phyloP scores from a whole-genome alignment of 106 monocot species.

The Vanilla planifolia region DNA sequence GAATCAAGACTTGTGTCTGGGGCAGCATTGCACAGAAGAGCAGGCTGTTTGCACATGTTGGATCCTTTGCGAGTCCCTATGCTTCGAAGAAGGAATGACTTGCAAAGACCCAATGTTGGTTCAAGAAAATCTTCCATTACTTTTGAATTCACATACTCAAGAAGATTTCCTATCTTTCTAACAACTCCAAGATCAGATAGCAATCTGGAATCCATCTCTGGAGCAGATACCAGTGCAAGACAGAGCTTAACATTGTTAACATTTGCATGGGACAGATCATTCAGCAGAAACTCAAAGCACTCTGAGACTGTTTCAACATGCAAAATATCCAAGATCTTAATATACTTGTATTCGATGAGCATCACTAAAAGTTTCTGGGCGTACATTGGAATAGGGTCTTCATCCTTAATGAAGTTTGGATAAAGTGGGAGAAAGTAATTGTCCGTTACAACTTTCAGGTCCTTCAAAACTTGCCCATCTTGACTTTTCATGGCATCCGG shows the following conservation, averaged over 20 bases:
- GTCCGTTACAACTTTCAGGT: constrained; percentile 52
- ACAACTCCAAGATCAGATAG: constrained; percentile 71
- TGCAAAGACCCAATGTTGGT: constrained; percentile 84
- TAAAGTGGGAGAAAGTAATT: constrained; percentile 80
- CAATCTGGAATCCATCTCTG: constrained; percentile 77
- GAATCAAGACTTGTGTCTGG: constrained; percentile 40
- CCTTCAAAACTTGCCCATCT: constrained; percentile 26
- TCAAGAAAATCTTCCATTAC: constrained; percentile 94
- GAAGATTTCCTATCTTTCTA: constrained; percentile 81
- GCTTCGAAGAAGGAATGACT: constrained; percentile 66
- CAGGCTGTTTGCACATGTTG: constrained; percentile 54
- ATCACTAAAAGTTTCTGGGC: constrained; percentile 92
- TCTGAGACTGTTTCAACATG: constrained; percentile 60
- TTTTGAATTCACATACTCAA: constrained; percentile 82
- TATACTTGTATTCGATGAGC: constrained; percentile 74
- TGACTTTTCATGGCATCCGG: constrained; percentile 11
- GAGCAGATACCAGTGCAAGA: constrained; percentile 75
- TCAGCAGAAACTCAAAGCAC: constrained; percentile 80
- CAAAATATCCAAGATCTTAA: constrained; percentile 73
- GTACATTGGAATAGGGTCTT: constrained; percentile 98
- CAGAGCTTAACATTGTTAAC: constrained; percentile 92
- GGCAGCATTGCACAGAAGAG: constrained; percentile 37
- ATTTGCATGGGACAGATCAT: constrained; percentile 80
- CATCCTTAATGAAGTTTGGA: constrained; percentile 72
- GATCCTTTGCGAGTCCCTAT: constrained; percentile 53